Evolutionary conservation across 108 stramenopile genomes (phyloP).

Genomic region (Skeletonema marinoi): DNA sequence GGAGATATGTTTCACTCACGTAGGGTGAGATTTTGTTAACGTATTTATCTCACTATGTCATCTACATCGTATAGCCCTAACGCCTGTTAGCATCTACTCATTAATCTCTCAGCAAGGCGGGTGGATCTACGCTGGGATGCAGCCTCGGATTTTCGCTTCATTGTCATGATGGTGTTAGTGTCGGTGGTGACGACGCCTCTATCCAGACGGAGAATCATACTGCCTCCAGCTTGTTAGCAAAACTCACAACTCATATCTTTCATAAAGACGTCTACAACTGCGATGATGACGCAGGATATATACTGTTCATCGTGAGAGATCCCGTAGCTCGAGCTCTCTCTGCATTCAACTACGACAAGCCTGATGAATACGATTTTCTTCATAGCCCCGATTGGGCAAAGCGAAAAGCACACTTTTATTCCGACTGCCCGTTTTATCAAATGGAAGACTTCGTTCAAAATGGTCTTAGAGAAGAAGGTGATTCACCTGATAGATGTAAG

Average conservation of each 20-base stretch:
- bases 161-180: constrained; percentile 10
- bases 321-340: constrained; percentile 30
- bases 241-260: constrained; percentile 33
- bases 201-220: no score
- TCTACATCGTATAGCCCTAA: no score
- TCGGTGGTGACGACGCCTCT: no score
- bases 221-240: constrained; percentile 3
- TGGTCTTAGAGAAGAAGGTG: not conserved
- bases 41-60: no score
- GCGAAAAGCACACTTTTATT: not conserved
- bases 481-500: not conserved
- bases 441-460: not conserved
- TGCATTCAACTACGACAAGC: constrained; percentile 49
- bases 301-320: constrained; percentile 34
- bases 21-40: constrained; percentile 2
- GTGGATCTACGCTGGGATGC: constrained; percentile 37
- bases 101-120: constrained; percentile 10
- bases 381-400: not conserved
- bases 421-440: not conserved
- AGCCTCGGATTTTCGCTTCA: constrained; percentile 42
- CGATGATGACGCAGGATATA: constrained; percentile 24
- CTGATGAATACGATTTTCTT: not conserved
- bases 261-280: constrained; percentile 43
- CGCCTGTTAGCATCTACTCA: no score
- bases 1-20: constrained; percentile 39